Evolutionary conservation across 306 rosid species (phyloP).

Genomic region (Sphenostylis stenocarpa): DNA sequence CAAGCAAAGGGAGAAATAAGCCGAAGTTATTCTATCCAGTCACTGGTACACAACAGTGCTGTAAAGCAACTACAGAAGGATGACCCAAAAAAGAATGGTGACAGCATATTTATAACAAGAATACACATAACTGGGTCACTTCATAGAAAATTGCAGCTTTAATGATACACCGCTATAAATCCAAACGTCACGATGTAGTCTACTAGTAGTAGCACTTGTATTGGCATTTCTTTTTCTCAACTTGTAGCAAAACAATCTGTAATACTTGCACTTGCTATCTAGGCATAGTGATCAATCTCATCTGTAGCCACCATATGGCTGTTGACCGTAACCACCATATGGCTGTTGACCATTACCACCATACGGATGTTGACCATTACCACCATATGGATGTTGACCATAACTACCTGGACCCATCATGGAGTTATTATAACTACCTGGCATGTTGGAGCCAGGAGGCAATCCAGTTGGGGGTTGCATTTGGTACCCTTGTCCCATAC

Average conservation of each 20-base stretch:
- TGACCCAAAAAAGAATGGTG: conserved; percentile 49
- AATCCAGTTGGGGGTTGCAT: conserved; percentile 73
- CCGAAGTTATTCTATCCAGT: conserved; percentile 39
- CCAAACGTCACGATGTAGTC: conserved; percentile 31
- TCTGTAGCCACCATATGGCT: conserved; percentile 79
- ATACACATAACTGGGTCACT: conserved; percentile 48
- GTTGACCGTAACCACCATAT: conserved; percentile 72
- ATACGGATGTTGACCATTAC: conserved; percentile 74
- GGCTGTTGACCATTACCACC: conserved; percentile 80
- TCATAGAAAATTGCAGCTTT: conserved; percentile 42
- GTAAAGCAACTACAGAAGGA: conserved; percentile 43
- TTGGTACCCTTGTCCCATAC: conserved; percentile 71
- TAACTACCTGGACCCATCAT: conserved; percentile 81
- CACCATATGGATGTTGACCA: conserved; percentile 75
- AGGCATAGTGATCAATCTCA: conserved; percentile 41
- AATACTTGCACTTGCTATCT: conserved; percentile 27
- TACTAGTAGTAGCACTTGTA: conserved; percentile 26
- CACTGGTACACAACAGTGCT: conserved; percentile 37
- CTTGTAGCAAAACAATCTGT: conserved; percentile 30
- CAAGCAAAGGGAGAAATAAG: conserved; percentile 38
- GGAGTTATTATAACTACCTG: conserved; percentile 69
- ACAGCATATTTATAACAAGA: conserved; percentile 34
- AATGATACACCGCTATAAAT: conserved; percentile 45
- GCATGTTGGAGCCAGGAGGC: conserved; percentile 63
- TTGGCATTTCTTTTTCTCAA: conserved; percentile 32